Base-by-base conservation (phyloP, 2,329 filamentous ascomycete species). In the Exophiala calicioides region DNA sequence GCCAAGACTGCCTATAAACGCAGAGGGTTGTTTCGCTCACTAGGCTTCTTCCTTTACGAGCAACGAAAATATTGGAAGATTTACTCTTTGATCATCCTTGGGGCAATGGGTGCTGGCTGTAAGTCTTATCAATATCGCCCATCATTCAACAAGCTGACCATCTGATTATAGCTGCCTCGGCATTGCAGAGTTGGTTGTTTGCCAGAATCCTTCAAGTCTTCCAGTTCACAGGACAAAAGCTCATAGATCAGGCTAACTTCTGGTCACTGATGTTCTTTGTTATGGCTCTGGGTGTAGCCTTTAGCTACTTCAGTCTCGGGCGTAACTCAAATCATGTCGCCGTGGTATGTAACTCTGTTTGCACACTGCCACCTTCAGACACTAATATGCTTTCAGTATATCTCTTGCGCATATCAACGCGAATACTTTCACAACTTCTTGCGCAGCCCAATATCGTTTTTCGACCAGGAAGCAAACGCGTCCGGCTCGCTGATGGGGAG, bases 201-300 rank as follows among this genome's bases (percentile, higher is more conserved):
- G 71, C 74, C 2, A 64, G 71, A 6, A 60, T 78, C 1, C 66
- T 78, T 27, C 58, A 68, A 32, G 72, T 73, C 2, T 80, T 79
- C 49, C 67, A 68, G 29, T 63, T 70, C 26, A 65, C 61, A 10
- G 65, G 69, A 1, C 40, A 60, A 6, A 60, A 65, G 50, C 68
- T 71, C 3, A 61, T 67, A 15, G 49, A 67, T 2, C 61, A 68
- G 40, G 72, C 69, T 7, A 68, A 79, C 53, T 78, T 79, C 57
- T 79, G 71, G 61, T 67, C 74, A 0, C 65, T 80, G 9, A 79
- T 80, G 74, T 78, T 80, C 58, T 77, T 80, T 57, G 60, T 79
- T 5, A 68, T 79, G 4, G 75, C 77, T 1, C 53, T 80, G 6
- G 72, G 63, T 1, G 72, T 75, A 23, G 61, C 68, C 0, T 31